These are phyloP conservation scores for Fusarium lyarnte DNA, from an alignment of 2,329 filamentous ascomycete genomes.

Conservation along the genomic window DNA sequence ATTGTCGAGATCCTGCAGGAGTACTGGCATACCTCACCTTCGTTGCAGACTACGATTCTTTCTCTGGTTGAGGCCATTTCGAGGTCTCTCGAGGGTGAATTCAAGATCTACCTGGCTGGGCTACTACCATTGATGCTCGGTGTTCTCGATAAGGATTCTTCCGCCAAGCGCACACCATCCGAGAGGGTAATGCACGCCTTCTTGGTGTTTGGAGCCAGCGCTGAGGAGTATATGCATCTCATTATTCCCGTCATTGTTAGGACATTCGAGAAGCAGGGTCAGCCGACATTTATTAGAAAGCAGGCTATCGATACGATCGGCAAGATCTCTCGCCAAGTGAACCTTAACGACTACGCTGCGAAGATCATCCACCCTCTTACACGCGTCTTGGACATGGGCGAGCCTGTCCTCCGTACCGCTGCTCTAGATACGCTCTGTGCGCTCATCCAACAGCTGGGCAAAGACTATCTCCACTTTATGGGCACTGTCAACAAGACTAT, in stretches of 20 bases:
- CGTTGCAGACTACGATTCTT: slow-evolving; percentile 90
- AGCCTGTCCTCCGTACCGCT: slow-evolving; percentile 77
- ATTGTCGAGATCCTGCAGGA: slow-evolving; percentile 89
- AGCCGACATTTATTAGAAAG: slow-evolving; percentile 82
- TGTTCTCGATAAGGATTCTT: slow-evolving; percentile 86
- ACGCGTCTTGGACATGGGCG: slow-evolving; percentile 78
- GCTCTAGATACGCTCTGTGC: slow-evolving; percentile 95
- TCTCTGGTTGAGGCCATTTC: slow-evolving; percentile 94
- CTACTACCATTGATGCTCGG: slow-evolving; percentile 94
- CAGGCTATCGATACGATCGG: slow-evolving; percentile 94
- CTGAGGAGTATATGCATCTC: slow-evolving; percentile 98
- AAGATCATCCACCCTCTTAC: slow-evolving; percentile 95
- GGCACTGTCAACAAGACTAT: slow-evolving; percentile 91
- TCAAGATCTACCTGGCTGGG: slow-evolving; percentile 93
- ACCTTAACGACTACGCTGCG: slow-evolving; percentile 95
- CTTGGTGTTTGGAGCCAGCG: slow-evolving; percentile 92
- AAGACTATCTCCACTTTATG: slow-evolving; percentile 94
- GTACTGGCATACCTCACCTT: slow-evolving; percentile 85
- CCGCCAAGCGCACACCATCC: slow-evolving; percentile 79
- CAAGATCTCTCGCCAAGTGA: slow-evolving; percentile 93
- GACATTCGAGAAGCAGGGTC: slow-evolving; percentile 89
- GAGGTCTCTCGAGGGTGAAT: slow-evolving; percentile 93
- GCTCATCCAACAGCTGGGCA: slow-evolving; percentile 93
- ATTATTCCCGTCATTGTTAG: slow-evolving; percentile 96
- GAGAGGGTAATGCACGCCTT: slow-evolving; percentile 95